phyloP scores from a whole-genome alignment of 2,329 filamentous ascomycete species.

The Scedosporium boydii region DNA sequence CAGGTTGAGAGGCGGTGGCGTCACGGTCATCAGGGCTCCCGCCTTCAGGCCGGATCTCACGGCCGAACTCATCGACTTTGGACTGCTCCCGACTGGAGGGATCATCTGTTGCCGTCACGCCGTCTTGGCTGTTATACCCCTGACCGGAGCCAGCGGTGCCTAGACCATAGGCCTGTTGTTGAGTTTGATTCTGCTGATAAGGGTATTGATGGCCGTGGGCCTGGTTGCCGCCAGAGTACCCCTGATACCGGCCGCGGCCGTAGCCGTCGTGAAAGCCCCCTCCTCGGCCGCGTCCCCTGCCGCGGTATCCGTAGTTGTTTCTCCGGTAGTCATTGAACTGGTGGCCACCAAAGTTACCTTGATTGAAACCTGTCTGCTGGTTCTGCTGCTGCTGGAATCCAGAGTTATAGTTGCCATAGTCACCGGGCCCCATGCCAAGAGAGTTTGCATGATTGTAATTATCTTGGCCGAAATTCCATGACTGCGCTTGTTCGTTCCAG shows the following conservation, averaged over 20 bases:
- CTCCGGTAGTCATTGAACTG: constrained; percentile 71
- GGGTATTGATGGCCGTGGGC: not conserved
- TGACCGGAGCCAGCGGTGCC: constrained; percentile 3
- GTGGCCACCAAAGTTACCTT: constrained; percentile 69
- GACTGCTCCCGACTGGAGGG: constrained; percentile 9
- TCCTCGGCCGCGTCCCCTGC: constrained; percentile 57
- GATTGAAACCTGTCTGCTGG: constrained; percentile 59
- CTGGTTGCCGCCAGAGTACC: constrained; percentile 19
- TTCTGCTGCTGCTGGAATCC: constrained; percentile 40
- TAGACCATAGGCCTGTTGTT: constrained; percentile 10
- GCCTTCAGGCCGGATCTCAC: constrained; percentile 19
- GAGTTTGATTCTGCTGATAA: constrained; percentile 10
- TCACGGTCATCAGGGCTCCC: constrained; percentile 7
- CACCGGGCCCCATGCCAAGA: constrained; percentile 70
- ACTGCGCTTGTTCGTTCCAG: constrained; percentile 66
- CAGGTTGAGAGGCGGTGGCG: constrained; percentile 13
- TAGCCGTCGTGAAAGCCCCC: constrained; percentile 20
- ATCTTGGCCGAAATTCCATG: constrained; percentile 80
- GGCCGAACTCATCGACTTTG: constrained; percentile 31
- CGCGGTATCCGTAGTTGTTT: constrained; percentile 56
- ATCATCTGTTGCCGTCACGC: not conserved
- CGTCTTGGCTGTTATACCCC: constrained; percentile 1
- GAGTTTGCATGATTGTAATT: constrained; percentile 82
- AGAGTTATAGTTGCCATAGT: constrained; percentile 71
- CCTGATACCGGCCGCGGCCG: constrained; percentile 14